Evolutionary conservation across 371 early-diverging fungal species (phyloP).

Genomic region (Saksenaea oblongispora): DNA sequence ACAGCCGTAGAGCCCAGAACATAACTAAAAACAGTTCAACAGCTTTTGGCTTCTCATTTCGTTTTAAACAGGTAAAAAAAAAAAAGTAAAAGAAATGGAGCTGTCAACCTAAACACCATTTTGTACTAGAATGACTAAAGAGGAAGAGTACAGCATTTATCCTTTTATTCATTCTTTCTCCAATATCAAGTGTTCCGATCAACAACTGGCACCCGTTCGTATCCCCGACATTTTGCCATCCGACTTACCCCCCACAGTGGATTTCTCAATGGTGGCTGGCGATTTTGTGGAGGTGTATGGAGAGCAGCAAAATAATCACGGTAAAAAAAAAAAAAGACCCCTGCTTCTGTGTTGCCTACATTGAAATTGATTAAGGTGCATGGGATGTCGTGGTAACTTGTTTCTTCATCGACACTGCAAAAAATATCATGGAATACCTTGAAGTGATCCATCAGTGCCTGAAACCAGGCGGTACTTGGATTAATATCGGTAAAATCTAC

Average conservation of each 20-base stretch:
- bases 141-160: slow-evolving; percentile 68
- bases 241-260: slow-evolving; percentile 63
- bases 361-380: slow-evolving; percentile 38
- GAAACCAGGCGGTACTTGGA: slow-evolving; percentile 90
- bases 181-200: slow-evolving; percentile 61
- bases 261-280: slow-evolving; percentile 96
- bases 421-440: slow-evolving; percentile 86
- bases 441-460: slow-evolving; percentile 77
- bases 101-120: neutral
- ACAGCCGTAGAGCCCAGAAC: neutral
- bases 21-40: neutral
- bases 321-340: slow-evolving; percentile 21
- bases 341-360: neutral
- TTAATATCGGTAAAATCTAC: slow-evolving; percentile 75
- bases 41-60: slow-evolving; percentile 86
- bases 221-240: slow-evolving; percentile 86
- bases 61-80: slow-evolving; percentile 71
- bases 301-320: slow-evolving; percentile 47
- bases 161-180: slow-evolving; percentile 92
- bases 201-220: slow-evolving; percentile 65
- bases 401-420: slow-evolving; percentile 96
- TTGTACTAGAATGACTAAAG: slow-evolving; percentile 12
- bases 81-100: neutral
- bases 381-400: slow-evolving; percentile 94
- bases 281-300: slow-evolving; percentile 92